Evolutionary conservation across 768 basidiomycete species (phyloP).

Genomic region (Lentinula detonsa): DNA sequence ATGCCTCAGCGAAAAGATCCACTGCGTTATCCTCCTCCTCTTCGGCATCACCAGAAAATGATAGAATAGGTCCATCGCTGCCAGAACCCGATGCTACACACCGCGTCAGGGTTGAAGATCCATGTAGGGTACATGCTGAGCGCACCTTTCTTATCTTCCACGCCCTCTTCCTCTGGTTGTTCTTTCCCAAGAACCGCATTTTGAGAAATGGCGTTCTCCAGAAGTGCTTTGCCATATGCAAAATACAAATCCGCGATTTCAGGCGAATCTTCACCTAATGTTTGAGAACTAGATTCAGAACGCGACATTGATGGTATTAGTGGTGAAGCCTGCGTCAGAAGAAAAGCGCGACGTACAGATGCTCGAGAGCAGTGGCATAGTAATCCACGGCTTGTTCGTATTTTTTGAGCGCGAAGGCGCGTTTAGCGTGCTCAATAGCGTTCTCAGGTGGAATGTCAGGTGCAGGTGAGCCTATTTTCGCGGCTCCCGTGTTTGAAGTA

Average conservation of each 20-base stretch:
- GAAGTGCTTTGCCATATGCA: slow-evolving; percentile 85
- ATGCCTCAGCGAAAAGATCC: slow-evolving; percentile 59
- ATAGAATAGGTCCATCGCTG: slow-evolving; percentile 55
- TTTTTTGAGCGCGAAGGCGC: slow-evolving; percentile 82
- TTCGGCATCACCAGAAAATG: slow-evolving; percentile 78
- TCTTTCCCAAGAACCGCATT: slow-evolving; percentile 88
- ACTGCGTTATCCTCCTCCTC: slow-evolving; percentile 49
- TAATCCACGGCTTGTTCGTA: slow-evolving; percentile 82
- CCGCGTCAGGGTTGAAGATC: neutral
- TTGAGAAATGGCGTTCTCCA: slow-evolving; percentile 88
- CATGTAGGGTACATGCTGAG: slow-evolving; percentile 4
- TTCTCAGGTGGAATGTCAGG: slow-evolving; percentile 37
- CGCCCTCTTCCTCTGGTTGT: slow-evolving; percentile 49
- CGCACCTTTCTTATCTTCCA: slow-evolving; percentile 23
- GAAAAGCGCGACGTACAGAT: slow-evolving; percentile 55
- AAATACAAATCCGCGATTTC: slow-evolving; percentile 87
- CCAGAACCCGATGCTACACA: slow-evolving; percentile 12
- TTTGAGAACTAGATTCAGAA: slow-evolving; percentile 49
- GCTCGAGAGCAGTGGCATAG: slow-evolving; percentile 80
- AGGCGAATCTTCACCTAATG: slow-evolving; percentile 74
- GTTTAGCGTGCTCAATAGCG: slow-evolving; percentile 73
- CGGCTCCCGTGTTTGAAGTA: neutral
- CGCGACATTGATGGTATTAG: slow-evolving; percentile 11
- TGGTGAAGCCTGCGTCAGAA: slow-evolving; percentile 3
- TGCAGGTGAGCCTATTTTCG: slow-evolving; percentile 1